These are phyloP conservation scores for Furcasterigmium furcatum DNA, from an alignment of 2,329 filamentous ascomycete species.

Conservation along the genomic window DNA sequence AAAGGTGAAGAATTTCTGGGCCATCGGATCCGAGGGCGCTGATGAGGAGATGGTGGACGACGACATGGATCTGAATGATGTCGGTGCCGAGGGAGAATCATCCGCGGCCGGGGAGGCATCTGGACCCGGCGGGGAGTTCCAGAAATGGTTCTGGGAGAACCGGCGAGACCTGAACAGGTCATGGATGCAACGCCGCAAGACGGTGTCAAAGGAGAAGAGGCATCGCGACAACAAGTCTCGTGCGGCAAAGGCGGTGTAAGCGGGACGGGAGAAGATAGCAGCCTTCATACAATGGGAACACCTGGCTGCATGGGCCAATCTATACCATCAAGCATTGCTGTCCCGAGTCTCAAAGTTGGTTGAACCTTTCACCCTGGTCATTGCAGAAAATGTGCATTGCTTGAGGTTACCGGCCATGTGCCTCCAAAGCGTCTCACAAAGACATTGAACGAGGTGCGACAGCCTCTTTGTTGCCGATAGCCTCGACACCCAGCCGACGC, in stretches of 20 bases:
- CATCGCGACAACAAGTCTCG: conserved; percentile 62
- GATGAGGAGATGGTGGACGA: conserved; percentile 37
- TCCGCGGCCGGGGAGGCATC: conserved; percentile 6
- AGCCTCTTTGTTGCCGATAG: not conserved
- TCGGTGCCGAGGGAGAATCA: conserved; percentile 15
- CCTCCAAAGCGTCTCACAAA: conserved; percentile 11
- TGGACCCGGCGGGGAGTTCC: conserved; percentile 45
- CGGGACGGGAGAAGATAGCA: too few relatives aligned
- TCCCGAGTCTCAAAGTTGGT: too few relatives aligned
- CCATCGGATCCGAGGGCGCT: conserved; percentile 40
- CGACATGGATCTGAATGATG: conserved; percentile 25
- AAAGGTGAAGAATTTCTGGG: conserved; percentile 59
- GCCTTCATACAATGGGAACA: too few relatives aligned
- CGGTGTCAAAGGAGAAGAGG: conserved; percentile 62
- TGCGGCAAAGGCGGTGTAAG: conserved; percentile 33
- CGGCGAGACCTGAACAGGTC: conserved; percentile 61
- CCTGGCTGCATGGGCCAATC: too few relatives aligned
- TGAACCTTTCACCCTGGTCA: too few relatives aligned
- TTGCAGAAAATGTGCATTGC: too few relatives aligned
- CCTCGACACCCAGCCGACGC: conserved; percentile 24
- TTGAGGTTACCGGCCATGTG: too few relatives aligned
- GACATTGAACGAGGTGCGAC: conserved; percentile 8
- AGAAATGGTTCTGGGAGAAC: conserved; percentile 67
- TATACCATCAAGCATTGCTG: too few relatives aligned
- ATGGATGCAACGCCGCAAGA: conserved; percentile 64